A percentile compares a stretch with the other conserved stretches of the same genome.
Evolutionary conservation across 2,329 filamentous ascomycete species (phyloP).

Genomic region (Fusarium sp.): DNA sequence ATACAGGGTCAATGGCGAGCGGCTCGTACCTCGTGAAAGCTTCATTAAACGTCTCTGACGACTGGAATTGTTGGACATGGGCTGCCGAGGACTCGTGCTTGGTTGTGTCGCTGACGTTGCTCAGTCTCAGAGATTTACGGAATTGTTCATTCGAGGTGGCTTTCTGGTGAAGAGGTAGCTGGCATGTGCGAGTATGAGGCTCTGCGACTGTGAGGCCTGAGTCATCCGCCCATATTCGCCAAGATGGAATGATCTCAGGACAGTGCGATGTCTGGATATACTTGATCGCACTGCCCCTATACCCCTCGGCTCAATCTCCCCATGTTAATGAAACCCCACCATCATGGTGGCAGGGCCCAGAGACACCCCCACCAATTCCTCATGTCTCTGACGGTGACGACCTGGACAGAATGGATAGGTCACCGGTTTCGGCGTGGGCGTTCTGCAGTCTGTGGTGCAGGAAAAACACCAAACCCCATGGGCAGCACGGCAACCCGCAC

Average conservation of each 20-base stretch:
- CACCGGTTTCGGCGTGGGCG: slow-evolving; percentile 19
- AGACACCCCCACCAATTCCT: slow-evolving; percentile 38
- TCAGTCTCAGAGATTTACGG: slow-evolving; percentile 14
- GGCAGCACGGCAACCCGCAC: slow-evolving; percentile 2
- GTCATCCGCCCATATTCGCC: slow-evolving; percentile 4
- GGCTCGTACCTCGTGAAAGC: neutral
- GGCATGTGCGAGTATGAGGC: slow-evolving; percentile 15
- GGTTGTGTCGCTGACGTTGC: slow-evolving; percentile 22
- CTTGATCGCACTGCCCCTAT: slow-evolving; percentile 12
- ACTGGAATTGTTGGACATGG: slow-evolving; percentile 41
- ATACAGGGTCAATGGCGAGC: slow-evolving; percentile 3
- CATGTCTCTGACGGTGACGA: slow-evolving; percentile 14
- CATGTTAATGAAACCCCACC: slow-evolving; percentile 37
- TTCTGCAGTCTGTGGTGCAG: neutral
- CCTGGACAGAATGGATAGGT: slow-evolving; percentile 29
- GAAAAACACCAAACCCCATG: slow-evolving; percentile 16
- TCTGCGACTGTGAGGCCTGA: slow-evolving; percentile 38
- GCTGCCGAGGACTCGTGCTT: slow-evolving; percentile 26
- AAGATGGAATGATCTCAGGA: slow-evolving; percentile 2
- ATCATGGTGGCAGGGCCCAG: slow-evolving; percentile 11
- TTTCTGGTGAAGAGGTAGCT: slow-evolving; percentile 13
- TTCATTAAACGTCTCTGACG: slow-evolving; percentile 12
- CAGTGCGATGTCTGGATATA: slow-evolving; percentile 3
- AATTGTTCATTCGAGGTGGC: slow-evolving; percentile 28
- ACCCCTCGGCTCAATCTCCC: neutral